A percentile compares a stretch with the other conserved stretches of the same genome.
phyloP scores from a whole-genome alignment of 2,329 filamentous ascomycete species.

The Chalaropsis thielavioides region DNA sequence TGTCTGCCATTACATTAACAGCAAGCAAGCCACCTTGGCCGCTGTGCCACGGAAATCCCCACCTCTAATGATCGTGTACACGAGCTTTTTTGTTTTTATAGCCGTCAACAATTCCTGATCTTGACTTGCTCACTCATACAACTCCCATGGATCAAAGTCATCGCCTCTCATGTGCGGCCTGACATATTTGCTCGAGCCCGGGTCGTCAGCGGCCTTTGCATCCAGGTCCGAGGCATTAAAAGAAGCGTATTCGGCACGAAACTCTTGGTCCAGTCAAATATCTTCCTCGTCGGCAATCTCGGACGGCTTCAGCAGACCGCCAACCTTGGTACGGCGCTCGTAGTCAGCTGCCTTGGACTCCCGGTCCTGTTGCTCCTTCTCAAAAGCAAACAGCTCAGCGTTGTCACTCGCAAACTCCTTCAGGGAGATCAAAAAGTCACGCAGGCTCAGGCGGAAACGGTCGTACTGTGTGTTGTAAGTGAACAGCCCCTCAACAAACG shows the following conservation, averaged over 20 bases:
- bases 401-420: constrained; percentile 97
- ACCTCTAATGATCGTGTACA: constrained; percentile 7
- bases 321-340: constrained; percentile 85
- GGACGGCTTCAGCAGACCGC: constrained; percentile 91
- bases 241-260: constrained; percentile 43
- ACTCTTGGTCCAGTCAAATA: constrained; percentile 66
- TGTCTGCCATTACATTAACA: not conserved
- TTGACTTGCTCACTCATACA: constrained; percentile 21
- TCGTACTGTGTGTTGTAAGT: constrained; percentile 75
- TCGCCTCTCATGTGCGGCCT: constrained; percentile 16
- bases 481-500: constrained; percentile 84
- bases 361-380: constrained; percentile 81
- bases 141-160: constrained; percentile 17
- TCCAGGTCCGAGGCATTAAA: constrained; percentile 19
- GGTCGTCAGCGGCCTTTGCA: constrained; percentile 14
- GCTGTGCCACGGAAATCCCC: not conserved
- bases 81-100: constrained; percentile 1
- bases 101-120: not conserved
- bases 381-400: constrained; percentile 80
- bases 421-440: constrained; percentile 92
- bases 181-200: constrained; percentile 1
- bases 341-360: constrained; percentile 79
- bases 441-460: constrained; percentile 88
- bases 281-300: constrained; percentile 75
- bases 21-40: not conserved